phyloP scores from a whole-genome alignment of 1,284 basidiomycete species.

The Thelephora terrestris region DNA sequence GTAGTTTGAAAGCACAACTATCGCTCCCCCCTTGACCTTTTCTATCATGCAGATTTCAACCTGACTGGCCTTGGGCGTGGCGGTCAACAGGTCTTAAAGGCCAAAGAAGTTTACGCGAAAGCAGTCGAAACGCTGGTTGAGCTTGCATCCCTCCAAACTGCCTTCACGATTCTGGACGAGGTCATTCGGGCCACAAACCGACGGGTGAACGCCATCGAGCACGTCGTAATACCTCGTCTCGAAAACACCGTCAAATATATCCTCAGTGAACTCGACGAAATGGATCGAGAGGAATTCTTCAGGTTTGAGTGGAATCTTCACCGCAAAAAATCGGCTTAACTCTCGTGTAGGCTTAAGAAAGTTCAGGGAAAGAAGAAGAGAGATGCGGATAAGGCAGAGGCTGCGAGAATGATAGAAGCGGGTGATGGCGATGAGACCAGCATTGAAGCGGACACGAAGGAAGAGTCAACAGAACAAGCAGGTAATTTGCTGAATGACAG shows the following conservation, averaged over 20 bases:
- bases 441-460: constrained; percentile 12
- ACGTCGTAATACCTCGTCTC: constrained; percentile 91
- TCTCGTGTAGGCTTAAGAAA: constrained; percentile 67
- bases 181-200: constrained; percentile 98
- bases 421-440: constrained; percentile 18
- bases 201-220: constrained; percentile 97
- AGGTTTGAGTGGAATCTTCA: constrained; percentile 29
- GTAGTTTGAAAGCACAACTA: constrained; percentile 15
- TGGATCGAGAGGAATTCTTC: constrained; percentile 98
- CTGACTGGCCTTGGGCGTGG: constrained; percentile 96
- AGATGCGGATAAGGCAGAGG: constrained; percentile 49
- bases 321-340: not conserved
- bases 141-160: constrained; percentile 92
- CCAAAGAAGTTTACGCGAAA: constrained; percentile 94
- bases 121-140: constrained; percentile 96
- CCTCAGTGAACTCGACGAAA: constrained; percentile 90
- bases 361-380: constrained; percentile 97
- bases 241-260: constrained; percentile 99
- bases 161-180: constrained; percentile 98
- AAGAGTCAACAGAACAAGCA: constrained; percentile 13
- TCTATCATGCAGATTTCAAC: constrained; percentile 71
- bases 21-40: not conserved
- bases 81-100: constrained; percentile 91
- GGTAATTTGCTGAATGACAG: constrained; percentile 72
- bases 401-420: constrained; percentile 18